Evolutionary conservation across 148 eudicot species (phyloP).

Genomic region (Cornus suecica): DNA sequence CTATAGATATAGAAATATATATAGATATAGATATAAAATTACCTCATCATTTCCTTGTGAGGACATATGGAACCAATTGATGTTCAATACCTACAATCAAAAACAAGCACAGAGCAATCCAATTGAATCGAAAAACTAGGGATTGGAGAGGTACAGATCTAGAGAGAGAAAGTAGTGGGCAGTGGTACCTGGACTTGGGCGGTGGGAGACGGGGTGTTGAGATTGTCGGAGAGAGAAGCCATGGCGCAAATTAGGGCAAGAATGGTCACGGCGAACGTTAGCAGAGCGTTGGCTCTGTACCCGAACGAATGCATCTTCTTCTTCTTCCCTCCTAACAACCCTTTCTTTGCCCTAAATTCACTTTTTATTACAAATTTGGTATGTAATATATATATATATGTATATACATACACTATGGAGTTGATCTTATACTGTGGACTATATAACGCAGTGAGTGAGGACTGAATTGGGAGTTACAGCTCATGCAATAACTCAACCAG

Average conservation of each 20-base stretch:
- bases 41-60: conserved; percentile 90
- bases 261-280: conserved; percentile 68
- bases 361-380: not conserved
- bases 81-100: conserved; percentile 59
- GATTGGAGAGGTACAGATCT: not conserved
- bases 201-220: conserved; percentile 64
- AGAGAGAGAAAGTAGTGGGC: conserved; percentile 8
- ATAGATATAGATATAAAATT: conserved; percentile 8
- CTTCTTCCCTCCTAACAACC: not conserved
- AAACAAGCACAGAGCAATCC: conserved; percentile 1
- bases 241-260: conserved; percentile 80
- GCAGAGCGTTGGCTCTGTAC: conserved; percentile 81
- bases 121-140: not conserved
- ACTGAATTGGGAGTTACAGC: not conserved
- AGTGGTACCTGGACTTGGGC: conserved; percentile 55
- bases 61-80: conserved; percentile 75
- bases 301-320: conserved; percentile 73
- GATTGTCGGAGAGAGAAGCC: conserved; percentile 80
- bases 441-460: not conserved
- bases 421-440: not conserved
- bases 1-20: not conserved
- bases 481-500: no score
- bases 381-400: no score
- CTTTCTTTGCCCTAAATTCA: not conserved
- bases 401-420: not conserved